Base-by-base conservation (phyloP, 2,329 filamentous ascomycete genomes). In the Fusarium sp. region DNA sequence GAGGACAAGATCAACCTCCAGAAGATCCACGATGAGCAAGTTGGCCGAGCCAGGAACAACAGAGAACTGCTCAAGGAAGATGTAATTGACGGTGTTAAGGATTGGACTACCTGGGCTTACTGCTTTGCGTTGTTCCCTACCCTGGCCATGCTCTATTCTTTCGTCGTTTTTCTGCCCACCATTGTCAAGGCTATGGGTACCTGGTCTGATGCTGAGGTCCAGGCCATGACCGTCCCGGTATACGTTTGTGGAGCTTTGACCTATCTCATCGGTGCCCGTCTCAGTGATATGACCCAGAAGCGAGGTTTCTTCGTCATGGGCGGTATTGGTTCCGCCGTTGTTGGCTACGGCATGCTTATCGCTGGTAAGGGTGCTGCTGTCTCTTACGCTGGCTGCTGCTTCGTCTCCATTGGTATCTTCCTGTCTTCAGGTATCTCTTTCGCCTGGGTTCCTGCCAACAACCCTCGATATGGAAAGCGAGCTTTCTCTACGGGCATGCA, bases 161-260 rank as follows among this genome's bases (percentile, higher is more conserved):
- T 88, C 73, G 86, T 84, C 53, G 91, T 88, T 2, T 92, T 92
- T 74, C 78, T 92, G 28, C 90, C 90, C 0, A 91, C 88, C 6
- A 92, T 92, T 66, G 91, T 92, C 76, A 80, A 85, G 54, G 85
- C 84, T 0, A 85, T 92, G 60, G 87, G 89, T 6, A 77, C 76
- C 5, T 91, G 88, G 78, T 82, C 83, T 1, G 81, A 81, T 0
- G 82, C 87, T 0, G 82, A 89, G 69, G 85, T 90, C 0, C 90
- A 92, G 74, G 87, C 88, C 26, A 81, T 92, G 57, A 92, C 90
- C 0, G 88, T 92, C 21, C 91, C 90, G 1, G 89, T 89, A 74
- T 92, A 92, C 69, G 83, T 84, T 0, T 74, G 91, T 2, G 90
- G 90, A 3, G 89, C 88, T 0, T 82, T 90, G 26, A 85, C 83